phyloP scores from a whole-genome alignment of 2,329 filamentous ascomycete species.

The Diaporthe aspalathi region DNA sequence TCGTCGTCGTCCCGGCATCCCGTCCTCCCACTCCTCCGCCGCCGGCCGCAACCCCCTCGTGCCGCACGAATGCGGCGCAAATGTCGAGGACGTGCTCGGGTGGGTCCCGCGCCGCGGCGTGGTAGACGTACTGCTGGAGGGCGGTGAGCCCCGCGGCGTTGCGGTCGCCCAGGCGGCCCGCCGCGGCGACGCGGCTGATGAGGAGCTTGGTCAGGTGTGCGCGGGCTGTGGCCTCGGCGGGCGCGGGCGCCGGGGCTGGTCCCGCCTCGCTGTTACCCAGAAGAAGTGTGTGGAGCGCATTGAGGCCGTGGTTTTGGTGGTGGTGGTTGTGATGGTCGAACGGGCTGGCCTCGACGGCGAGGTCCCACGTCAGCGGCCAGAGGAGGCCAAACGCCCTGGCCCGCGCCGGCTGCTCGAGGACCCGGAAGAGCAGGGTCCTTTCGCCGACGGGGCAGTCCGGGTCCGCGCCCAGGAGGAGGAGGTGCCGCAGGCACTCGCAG shows the following conservation, averaged over 20 bases:
- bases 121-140: constrained; percentile 26
- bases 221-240: neutral
- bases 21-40: too few relatives aligned
- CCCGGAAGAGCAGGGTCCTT: neutral
- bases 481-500: constrained; percentile 4
- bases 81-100: constrained; percentile 17
- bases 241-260: neutral
- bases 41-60: neutral
- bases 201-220: neutral
- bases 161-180: constrained; percentile 28
- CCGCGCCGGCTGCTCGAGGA: constrained; percentile 1
- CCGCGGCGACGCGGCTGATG: constrained; percentile 7
- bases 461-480: constrained; percentile 13
- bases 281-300: constrained; percentile 19
- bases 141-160: constrained; percentile 10
- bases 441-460: constrained; percentile 20
- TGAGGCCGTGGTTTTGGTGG: neutral
- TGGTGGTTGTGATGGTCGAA: neutral
- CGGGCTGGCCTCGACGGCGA: neutral
- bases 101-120: neutral
- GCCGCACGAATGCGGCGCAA: constrained; percentile 25
- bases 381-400: constrained; percentile 11
- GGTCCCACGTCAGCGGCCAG: neutral
- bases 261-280: neutral
- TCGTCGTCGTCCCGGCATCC: too few relatives aligned